These are phyloP conservation scores for Mycena rebaudengoi DNA, from an alignment of 768 basidiomycete genomes.

Conservation along the genomic window DNA sequence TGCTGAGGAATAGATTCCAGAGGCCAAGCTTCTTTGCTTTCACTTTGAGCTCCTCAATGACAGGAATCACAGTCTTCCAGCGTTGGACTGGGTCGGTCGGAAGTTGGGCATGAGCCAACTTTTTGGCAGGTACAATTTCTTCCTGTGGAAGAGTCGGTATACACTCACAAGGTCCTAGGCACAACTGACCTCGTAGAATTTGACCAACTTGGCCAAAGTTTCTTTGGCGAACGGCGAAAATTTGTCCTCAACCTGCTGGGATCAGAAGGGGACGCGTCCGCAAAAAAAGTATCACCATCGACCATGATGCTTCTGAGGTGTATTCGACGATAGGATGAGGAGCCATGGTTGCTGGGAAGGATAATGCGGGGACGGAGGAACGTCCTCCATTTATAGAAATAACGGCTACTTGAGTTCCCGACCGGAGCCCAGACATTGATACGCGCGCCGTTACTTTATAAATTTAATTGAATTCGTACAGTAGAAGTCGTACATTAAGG, in stretches of 20 bases:
- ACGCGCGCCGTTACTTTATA: too few species aligned
- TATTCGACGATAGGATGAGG: slow-evolving; percentile 78
- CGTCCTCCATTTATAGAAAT: too few species aligned
- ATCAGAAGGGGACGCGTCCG: neutral
- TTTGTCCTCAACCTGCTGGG: slow-evolving; percentile 82
- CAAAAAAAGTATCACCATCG: slow-evolving; percentile 60
- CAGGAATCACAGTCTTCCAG: slow-evolving; percentile 86
- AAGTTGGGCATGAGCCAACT: slow-evolving; percentile 82
- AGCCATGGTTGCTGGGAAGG: slow-evolving; percentile 51
- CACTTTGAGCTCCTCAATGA: slow-evolving; percentile 85
- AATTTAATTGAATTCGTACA: too few species aligned
- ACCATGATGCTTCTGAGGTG: slow-evolving; percentile 88
- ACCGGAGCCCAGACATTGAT: too few species aligned
- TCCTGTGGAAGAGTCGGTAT: slow-evolving; percentile 65
- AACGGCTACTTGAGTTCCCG: too few species aligned
- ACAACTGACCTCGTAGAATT: slow-evolving; percentile 78
- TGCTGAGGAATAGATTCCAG: slow-evolving; percentile 98
- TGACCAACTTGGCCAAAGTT: slow-evolving; percentile 81
- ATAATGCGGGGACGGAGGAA: neutral
- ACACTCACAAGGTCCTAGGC: neutral
- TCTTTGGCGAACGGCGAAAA: slow-evolving; percentile 92
- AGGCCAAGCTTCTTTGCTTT: slow-evolving; percentile 90
- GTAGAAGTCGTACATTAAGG: slow-evolving; percentile 19
- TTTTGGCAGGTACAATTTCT: slow-evolving; percentile 84
- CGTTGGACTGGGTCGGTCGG: slow-evolving; percentile 76